These are phyloP conservation scores for Furcasterigmium sp. DNA, from an alignment of 2,329 filamentous ascomycete genomes.

Conservation along the genomic window DNA sequence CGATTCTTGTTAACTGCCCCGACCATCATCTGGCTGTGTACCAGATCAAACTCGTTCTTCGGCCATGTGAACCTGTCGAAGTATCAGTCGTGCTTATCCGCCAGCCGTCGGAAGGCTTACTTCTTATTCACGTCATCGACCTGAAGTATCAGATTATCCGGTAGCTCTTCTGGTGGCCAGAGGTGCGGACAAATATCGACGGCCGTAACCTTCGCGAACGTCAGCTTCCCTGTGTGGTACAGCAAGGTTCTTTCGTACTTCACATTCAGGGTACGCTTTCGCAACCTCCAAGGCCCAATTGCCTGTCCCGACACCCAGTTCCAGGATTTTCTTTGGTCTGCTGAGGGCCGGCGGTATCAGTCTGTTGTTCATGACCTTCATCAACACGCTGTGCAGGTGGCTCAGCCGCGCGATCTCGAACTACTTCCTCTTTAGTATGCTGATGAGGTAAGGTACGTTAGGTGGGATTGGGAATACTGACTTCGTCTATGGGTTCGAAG, in stretches of 20 bases:
- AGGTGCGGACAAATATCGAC: slow-evolving; percentile 69
- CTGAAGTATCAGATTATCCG: slow-evolving; percentile 65
- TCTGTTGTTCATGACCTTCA: slow-evolving; percentile 58
- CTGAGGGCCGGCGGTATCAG: slow-evolving; percentile 65
- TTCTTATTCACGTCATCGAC: slow-evolving; percentile 66
- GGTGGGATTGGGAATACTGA: slow-evolving; percentile 36
- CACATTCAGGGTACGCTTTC: slow-evolving; percentile 55
- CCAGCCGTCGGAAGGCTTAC: slow-evolving; percentile 36
- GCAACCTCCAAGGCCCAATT: slow-evolving; percentile 68
- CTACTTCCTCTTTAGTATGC: slow-evolving; percentile 34
- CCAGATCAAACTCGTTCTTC: slow-evolving; percentile 70
- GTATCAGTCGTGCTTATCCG: too few relatives aligned
- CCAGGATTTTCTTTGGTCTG: slow-evolving; percentile 55
- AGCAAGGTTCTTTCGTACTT: slow-evolving; percentile 40
- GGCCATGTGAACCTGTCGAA: slow-evolving; percentile 57
- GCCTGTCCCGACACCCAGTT: slow-evolving; percentile 68
- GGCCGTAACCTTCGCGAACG: slow-evolving; percentile 55
- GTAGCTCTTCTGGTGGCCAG: slow-evolving; percentile 53
- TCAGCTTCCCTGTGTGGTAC: slow-evolving; percentile 8
- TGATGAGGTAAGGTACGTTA: too few relatives aligned
- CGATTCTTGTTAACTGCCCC: slow-evolving; percentile 66
- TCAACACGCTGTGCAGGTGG: slow-evolving; percentile 57
- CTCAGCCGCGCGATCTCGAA: slow-evolving; percentile 63
- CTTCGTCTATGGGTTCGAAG: slow-evolving; percentile 67
- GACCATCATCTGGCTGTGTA: slow-evolving; percentile 71